Conservation (phyloP, 495 filamentous ascomycete species). For the Daldinia childiae region DNA sequence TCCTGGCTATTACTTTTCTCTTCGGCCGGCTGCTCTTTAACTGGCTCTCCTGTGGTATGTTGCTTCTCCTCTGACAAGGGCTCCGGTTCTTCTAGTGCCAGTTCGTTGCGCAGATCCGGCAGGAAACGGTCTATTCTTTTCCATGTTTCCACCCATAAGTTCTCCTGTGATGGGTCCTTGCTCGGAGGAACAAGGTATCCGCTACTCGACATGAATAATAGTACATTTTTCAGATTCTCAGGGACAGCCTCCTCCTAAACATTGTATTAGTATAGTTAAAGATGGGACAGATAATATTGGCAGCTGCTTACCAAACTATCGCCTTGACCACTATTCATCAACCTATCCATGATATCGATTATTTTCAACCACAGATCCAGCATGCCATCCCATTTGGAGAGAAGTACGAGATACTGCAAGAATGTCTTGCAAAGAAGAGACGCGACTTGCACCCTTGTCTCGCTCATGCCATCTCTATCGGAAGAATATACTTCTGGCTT, state of each 20-base stretch:
- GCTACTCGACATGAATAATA: conserved; percentile 93
- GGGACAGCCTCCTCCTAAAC: conserved; percentile 90
- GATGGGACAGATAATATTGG: conserved; percentile 13
- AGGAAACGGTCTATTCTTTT: conserved; percentile 90
- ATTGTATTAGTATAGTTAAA: conserved; percentile 29
- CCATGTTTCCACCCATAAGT: conserved; percentile 83
- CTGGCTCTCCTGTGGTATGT: conserved; percentile 18
- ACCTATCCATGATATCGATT: conserved; percentile 90
- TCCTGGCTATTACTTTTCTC: conserved; percentile 24
- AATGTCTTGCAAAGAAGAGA: conserved; percentile 95
- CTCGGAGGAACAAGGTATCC: conserved; percentile 83
- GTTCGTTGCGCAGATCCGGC: conserved; percentile 70
- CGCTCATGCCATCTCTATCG: conserved; percentile 92
- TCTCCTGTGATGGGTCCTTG: conserved; percentile 64
- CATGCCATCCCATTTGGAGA: conserved; percentile 90
- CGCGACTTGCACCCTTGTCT: conserved; percentile 91
- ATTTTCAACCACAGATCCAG: conserved; percentile 92
- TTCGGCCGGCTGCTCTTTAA: neutral
- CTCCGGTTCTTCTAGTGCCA: conserved; percentile 58
- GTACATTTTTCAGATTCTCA: conserved; percentile 94
- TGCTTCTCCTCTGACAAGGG: conserved; percentile 19
- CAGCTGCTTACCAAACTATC: conserved; percentile 76
- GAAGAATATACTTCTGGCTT: conserved; percentile 96
- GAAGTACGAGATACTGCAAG: conserved; percentile 86
- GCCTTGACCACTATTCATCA: conserved; percentile 96